Evolutionary conservation across 2,329 filamentous ascomycete species (phyloP).

Genomic region (Xylariaceae sp.): DNA sequence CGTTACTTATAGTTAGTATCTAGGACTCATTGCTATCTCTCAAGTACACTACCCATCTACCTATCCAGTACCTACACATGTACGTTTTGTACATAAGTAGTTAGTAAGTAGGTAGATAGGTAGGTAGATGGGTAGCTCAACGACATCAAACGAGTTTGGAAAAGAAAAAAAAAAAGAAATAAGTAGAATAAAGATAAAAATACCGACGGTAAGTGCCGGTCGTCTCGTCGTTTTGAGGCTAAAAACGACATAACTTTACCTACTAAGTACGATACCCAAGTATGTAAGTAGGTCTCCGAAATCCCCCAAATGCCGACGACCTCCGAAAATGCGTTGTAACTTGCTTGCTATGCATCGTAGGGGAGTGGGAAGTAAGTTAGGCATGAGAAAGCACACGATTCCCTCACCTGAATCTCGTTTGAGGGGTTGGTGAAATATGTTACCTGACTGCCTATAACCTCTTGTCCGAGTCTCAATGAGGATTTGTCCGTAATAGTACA

Average conservation of each 20-base stretch:
- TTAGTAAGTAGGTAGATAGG: not conserved
- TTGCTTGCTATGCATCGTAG: no score
- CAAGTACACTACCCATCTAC: no score
- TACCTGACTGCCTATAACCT: not conserved
- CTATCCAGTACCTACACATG: no score
- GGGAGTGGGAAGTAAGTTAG: not conserved
- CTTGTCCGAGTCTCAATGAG: not conserved
- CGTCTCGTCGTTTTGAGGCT: not conserved
- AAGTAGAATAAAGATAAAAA: not conserved
- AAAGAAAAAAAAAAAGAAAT: not conserved
- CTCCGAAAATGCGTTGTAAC: no score
- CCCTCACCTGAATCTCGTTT: no score
- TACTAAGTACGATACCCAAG: not conserved
- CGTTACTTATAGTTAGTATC: no score
- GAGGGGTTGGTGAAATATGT: no score
- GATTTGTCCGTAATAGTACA: not conserved
- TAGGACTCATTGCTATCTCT: no score
- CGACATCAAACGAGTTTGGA: not conserved
- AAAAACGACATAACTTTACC: not conserved
- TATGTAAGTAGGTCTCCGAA: no score
- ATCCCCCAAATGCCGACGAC: no score
- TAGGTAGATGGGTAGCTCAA: not conserved
- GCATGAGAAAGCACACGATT: not conserved
- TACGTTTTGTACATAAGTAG: no score
- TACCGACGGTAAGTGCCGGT: conserved; percentile 19